Percentiles rank a stretch among this genome's conserved stretches.
Conservation (phyloP, 164 flowering plant species). For the Umbellularia californica region DNA sequence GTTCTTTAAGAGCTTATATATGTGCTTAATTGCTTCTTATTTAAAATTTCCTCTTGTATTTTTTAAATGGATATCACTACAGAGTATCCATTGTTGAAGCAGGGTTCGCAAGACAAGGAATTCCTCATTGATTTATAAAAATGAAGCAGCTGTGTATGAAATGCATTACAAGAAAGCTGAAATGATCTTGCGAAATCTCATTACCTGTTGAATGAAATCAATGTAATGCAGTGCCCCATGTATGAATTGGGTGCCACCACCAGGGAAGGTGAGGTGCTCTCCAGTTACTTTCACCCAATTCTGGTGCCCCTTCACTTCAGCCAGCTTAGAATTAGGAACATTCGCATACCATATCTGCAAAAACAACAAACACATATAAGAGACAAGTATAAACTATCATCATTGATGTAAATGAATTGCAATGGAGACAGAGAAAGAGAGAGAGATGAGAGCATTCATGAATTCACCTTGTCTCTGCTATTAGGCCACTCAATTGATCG, state of each 20-base stretch:
- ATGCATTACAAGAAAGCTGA: background rate
- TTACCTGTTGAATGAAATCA: constrained; percentile 68
- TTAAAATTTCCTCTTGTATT: no score
- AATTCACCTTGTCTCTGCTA: constrained; percentile 77
- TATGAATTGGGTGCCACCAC: constrained; percentile 98
- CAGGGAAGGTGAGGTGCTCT: constrained; percentile 84
- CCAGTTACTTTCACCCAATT: constrained; percentile 94
- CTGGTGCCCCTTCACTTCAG: constrained; percentile 85
- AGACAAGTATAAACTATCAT: background rate
- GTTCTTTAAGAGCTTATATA: no score
- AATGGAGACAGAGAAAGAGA: background rate
- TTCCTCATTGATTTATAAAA: no score
- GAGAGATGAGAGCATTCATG: background rate
- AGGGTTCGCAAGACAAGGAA: no score
- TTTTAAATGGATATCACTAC: no score
- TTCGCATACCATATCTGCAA: constrained; percentile 90
- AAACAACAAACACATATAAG: background rate
- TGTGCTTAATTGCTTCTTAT: no score
- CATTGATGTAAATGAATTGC: background rate
- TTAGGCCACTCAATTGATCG: constrained; percentile 64
- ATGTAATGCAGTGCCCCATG: constrained; percentile 95
- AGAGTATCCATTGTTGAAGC: no score
- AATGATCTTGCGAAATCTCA: background rate
- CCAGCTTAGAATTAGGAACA: constrained; percentile 78
- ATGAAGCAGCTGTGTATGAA: no score